Evolutionary conservation across 176 grass and related monocot genomes (phyloP).

Genomic region (Eragrostis curvula): DNA sequence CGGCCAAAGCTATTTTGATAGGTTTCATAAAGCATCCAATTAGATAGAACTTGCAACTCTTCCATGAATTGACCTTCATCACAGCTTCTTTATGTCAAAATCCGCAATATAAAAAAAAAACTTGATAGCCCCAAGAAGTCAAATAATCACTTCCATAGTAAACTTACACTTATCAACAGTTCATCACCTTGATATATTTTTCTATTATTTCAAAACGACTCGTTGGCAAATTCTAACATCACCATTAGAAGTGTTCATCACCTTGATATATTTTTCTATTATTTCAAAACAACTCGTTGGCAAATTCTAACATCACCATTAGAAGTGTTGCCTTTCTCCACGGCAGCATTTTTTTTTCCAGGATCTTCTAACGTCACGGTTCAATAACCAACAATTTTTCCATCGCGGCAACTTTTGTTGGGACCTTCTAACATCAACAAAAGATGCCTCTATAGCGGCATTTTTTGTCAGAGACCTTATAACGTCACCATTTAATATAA

Average conservation of each 20-base stretch:
- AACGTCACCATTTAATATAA: constrained; percentile 6
- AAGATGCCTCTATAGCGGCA: constrained; percentile 4
- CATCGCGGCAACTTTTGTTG: constrained; percentile 12
- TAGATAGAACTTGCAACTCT: constrained; percentile 16
- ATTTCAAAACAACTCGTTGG: neutral
- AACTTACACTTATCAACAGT: constrained; percentile 15
- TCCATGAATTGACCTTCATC: neutral
- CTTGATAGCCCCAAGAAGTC: neutral
- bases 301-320: constrained; percentile 17
- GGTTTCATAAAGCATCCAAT: neutral
- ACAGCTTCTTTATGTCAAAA: neutral
- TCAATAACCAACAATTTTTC: neutral
- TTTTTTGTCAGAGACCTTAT: constrained; percentile 21
- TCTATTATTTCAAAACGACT: neutral
- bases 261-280: no score
- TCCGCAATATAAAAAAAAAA: neutral
- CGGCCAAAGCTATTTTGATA: neutral
- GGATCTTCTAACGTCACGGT: neutral
- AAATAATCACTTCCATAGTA: constrained; percentile 19
- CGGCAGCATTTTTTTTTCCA: neutral
- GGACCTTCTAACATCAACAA: constrained; percentile 8
- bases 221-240: constrained; percentile 18
- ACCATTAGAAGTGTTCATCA: neutral
- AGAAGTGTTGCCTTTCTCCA: neutral
- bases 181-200: neutral